These are phyloP conservation scores for Tetracladium maxilliforme DNA, from an alignment of 2,329 filamentous ascomycete species.

Conservation along the genomic window DNA sequence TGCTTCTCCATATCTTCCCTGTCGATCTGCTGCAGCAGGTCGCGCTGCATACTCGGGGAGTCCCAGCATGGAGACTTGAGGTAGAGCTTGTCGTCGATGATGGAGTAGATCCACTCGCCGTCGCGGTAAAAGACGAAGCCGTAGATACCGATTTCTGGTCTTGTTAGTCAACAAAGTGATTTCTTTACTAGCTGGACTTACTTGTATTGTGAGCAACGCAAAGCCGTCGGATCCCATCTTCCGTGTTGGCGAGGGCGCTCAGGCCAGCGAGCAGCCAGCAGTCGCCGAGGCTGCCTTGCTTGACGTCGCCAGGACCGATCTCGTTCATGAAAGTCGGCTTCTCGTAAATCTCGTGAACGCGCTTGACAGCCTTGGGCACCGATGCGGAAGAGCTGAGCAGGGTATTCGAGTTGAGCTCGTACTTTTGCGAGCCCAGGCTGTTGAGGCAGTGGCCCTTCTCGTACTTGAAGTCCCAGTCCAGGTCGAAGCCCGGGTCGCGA, in stretches of 20 bases:
- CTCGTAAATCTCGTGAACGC: conserved; percentile 64
- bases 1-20: conserved; percentile 57
- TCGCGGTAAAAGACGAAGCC: conserved; percentile 83
- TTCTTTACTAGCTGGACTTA: conserved; percentile 18
- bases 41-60: conserved; percentile 59
- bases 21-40: conserved; percentile 62
- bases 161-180: conserved; percentile 27
- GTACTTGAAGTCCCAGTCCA: conserved; percentile 37
- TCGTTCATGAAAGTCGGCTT: conserved; percentile 65
- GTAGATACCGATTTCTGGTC: conserved; percentile 71
- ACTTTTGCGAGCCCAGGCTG: conserved; percentile 20
- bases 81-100: conserved; percentile 83
- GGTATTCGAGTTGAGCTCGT: conserved; percentile 30
- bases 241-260: conserved; percentile 61
- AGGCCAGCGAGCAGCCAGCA: conserved; percentile 79
- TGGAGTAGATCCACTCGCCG: conserved; percentile 83
- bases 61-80: conserved; percentile 73
- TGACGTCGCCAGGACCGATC: conserved; percentile 62
- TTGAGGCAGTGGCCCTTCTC: conserved; percentile 16
- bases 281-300: conserved; percentile 65
- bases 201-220: conserved; percentile 62
- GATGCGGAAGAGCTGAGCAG: conserved; percentile 28
- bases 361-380: conserved; percentile 62
- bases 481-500: conserved; percentile 66
- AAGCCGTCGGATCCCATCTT: conserved; percentile 53